phyloP scores from a whole-genome alignment of 192 early-diverging fungal genomes.

The Funneliformis mosseae region DNA sequence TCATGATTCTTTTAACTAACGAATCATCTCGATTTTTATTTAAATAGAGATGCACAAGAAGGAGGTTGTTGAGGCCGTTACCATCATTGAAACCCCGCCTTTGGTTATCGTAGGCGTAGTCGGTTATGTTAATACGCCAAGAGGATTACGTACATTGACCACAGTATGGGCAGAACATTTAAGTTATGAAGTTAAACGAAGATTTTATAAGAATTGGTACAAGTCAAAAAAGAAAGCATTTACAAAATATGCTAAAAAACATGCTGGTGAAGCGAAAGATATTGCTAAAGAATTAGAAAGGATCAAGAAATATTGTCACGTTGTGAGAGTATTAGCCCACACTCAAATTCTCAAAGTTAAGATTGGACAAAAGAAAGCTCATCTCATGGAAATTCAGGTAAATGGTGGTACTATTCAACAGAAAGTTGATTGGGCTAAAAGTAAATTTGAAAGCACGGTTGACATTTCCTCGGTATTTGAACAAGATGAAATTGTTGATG shows the following conservation, averaged over 20 bases:
- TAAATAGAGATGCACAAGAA: constrained; percentile 96
- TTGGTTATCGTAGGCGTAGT: constrained; percentile 98
- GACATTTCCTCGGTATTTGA: constrained; percentile 89
- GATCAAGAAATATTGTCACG: constrained; percentile 99
- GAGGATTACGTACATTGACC: constrained; percentile 96
- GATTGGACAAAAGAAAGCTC: constrained; percentile 98
- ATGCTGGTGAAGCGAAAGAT: constrained; percentile 85
- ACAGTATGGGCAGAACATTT: constrained; percentile 99
- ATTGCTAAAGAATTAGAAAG: constrained; percentile 92
- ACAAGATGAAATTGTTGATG: constrained; percentile 99
- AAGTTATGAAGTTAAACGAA: constrained; percentile 94
- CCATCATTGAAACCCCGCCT: constrained; percentile 97
- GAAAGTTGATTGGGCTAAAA: constrained; percentile 98
- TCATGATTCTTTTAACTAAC: background rate
- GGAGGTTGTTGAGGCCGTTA: constrained; percentile 99
- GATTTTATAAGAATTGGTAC: constrained; percentile 99
- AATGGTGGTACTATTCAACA: constrained; percentile 96
- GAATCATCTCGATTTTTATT: background rate
- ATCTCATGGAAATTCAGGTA: constrained; percentile 99
- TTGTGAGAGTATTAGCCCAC: constrained; percentile 97
- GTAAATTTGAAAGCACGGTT: constrained; percentile 97
- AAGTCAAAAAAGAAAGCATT: constrained; percentile 99
- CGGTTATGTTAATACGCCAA: constrained; percentile 99
- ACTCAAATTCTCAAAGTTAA: constrained; percentile 96
- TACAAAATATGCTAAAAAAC: constrained; percentile 99